Percentiles rank a stretch among this genome's conserved stretches.
Evolutionary conservation across 805 yeast genomes (phyloP).

Genomic region (Starmerella bacillaris): DNA sequence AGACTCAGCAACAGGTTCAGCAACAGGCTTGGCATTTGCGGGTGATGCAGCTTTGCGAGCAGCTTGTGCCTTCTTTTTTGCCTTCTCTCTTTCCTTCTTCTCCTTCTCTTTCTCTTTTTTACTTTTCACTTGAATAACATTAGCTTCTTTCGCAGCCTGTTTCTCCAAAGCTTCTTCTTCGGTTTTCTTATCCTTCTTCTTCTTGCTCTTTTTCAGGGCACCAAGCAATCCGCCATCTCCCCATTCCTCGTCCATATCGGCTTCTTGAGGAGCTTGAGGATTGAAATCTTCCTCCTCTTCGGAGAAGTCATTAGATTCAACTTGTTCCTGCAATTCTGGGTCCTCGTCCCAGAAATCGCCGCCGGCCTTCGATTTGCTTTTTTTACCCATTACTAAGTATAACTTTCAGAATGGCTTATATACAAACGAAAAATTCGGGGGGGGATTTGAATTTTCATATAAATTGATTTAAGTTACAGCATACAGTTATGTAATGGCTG

Average conservation of each 20-base stretch:
- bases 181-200: slow-evolving; percentile 53
- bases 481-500: too few species aligned
- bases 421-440: too few species aligned
- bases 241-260: slow-evolving; percentile 20
- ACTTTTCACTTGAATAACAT: slow-evolving; percentile 69
- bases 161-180: slow-evolving; percentile 29
- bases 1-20: slow-evolving; percentile 1
- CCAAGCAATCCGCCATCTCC: slow-evolving; percentile 59
- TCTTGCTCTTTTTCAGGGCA: slow-evolving; percentile 61
- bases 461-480: too few species aligned
- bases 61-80: slow-evolving; percentile 59
- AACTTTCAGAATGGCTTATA: too few species aligned
- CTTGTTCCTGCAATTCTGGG: slow-evolving; percentile 33
- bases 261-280: slow-evolving; percentile 20
- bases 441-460: too few species aligned
- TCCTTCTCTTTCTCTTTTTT: slow-evolving; percentile 88
- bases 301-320: slow-evolving; percentile 38
- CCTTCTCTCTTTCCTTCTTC: slow-evolving; percentile 50
- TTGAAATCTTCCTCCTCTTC: slow-evolving; percentile 15
- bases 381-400: slow-evolving; percentile 35
- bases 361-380: slow-evolving; percentile 48
- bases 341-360: slow-evolving; percentile 73
- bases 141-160: slow-evolving; percentile 25
- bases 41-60: slow-evolving; percentile 61
- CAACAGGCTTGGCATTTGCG: slow-evolving; percentile 38